Percentiles rank a stretch among this genome's conserved stretches.
phyloP scores from a whole-genome alignment of 768 basidiomycete species.

The Ramaria rubella region DNA sequence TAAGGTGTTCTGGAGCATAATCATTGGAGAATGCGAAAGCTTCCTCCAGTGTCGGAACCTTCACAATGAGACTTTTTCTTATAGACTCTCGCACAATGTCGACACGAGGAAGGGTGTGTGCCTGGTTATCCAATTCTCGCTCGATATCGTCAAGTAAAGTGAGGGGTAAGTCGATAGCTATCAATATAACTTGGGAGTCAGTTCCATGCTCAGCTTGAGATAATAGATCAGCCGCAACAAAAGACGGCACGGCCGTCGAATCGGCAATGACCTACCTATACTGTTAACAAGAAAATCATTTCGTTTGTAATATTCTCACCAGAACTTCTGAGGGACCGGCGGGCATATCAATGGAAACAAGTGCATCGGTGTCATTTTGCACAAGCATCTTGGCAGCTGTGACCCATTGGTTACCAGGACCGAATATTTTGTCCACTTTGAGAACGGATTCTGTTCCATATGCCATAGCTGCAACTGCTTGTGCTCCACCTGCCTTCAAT shows the following conservation, averaged over 20 bases:
- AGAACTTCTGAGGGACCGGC: slow-evolving; percentile 97
- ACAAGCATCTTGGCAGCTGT: slow-evolving; percentile 99
- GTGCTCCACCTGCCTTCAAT: slow-evolving; percentile 92
- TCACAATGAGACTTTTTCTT: slow-evolving; percentile 84
- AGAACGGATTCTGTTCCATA: slow-evolving; percentile 94
- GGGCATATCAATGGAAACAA: slow-evolving; percentile 98
- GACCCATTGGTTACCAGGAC: slow-evolving; percentile 99
- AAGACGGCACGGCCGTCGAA: slow-evolving; percentile 73
- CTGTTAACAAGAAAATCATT: slow-evolving; percentile 14
- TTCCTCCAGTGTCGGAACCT: slow-evolving; percentile 55
- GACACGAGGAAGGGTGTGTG: slow-evolving; percentile 76
- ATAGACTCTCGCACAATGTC: slow-evolving; percentile 89
- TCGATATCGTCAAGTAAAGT: slow-evolving; percentile 70
- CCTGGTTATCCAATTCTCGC: slow-evolving; percentile 79
- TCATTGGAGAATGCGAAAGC: slow-evolving; percentile 91
- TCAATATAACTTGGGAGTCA: slow-evolving; percentile 96
- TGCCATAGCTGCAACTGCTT: slow-evolving; percentile 92
- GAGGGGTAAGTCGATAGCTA: slow-evolving; percentile 63
- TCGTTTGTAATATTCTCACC: slow-evolving; percentile 35
- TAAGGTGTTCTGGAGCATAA: slow-evolving; percentile 97
- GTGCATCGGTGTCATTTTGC: slow-evolving; percentile 94
- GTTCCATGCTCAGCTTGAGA: slow-evolving; percentile 98
- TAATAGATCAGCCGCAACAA: slow-evolving; percentile 93
- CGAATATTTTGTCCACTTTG: slow-evolving; percentile 99
- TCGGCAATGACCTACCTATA: slow-evolving; percentile 83